Percentiles rank a stretch among this genome's conserved stretches.
These are phyloP conservation scores for Climacium dendroides DNA, from an alignment of 225 moss, liverwort and hornwort genomes.

Conservation along the genomic window DNA sequence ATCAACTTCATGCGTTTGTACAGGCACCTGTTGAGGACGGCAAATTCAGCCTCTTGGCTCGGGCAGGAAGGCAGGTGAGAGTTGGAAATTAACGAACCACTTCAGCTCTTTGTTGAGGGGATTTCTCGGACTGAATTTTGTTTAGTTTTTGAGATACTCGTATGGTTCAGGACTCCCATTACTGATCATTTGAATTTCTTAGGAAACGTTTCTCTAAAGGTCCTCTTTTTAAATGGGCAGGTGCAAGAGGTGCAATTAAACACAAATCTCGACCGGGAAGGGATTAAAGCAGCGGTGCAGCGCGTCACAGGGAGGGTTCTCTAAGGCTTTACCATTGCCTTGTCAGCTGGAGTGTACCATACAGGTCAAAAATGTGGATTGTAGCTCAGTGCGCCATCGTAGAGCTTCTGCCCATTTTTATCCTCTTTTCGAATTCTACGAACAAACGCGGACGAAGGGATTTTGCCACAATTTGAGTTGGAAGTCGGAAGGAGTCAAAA, in stretches of 20 bases:
- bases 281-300: conserved; percentile 95
- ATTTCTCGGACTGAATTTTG: background rate
- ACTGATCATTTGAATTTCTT: background rate
- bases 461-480: conserved; percentile 4
- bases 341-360: background rate
- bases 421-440: background rate
- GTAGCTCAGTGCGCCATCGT: background rate
- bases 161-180: background rate
- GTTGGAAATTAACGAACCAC: background rate
- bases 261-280: conserved; percentile 74
- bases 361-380: background rate
- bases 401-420: background rate
- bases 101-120: background rate
- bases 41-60: conserved; percentile 83
- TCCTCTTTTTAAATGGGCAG: conserved; percentile 19
- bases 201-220: background rate
- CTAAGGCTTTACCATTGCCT: background rate
- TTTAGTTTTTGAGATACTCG: background rate
- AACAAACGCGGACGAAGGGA: background rate
- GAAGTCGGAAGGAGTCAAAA: background rate
- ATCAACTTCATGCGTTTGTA: background rate
- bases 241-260: conserved; percentile 92
- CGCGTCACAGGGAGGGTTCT: conserved; percentile 89
- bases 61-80: conserved; percentile 76
- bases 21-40: conserved; percentile 85